Evolutionary conservation across 768 basidiomycete species (phyloP).

Genomic region (Boletus eberwhitei): DNA sequence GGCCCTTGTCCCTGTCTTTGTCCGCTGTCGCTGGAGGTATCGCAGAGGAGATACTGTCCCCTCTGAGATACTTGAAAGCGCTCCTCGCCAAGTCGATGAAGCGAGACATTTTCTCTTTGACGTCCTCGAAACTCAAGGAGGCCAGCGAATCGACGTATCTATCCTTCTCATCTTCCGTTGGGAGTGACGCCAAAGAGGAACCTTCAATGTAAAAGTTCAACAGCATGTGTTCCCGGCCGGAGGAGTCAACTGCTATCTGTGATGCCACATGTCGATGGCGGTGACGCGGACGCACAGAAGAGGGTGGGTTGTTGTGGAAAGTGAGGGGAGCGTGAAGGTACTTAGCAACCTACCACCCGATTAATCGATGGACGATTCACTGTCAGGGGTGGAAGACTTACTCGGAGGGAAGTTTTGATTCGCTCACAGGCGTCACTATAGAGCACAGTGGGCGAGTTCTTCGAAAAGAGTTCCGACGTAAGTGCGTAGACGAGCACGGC

Average conservation of each 20-base stretch:
- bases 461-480: slow-evolving; percentile 82
- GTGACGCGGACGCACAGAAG: slow-evolving; percentile 71
- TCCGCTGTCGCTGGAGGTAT: slow-evolving; percentile 28
- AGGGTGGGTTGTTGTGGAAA: slow-evolving; percentile 83
- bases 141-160: slow-evolving; percentile 46
- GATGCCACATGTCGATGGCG: slow-evolving; percentile 80
- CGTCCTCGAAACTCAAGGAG: slow-evolving; percentile 56
- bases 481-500: slow-evolving; percentile 72
- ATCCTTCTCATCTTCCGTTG: slow-evolving; percentile 25
- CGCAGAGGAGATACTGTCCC: slow-evolving; percentile 47
- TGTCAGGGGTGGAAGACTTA: slow-evolving; percentile 23
- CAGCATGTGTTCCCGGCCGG: slow-evolving; percentile 79
- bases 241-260: slow-evolving; percentile 66
- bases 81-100: slow-evolving; percentile 50
- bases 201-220: slow-evolving; percentile 81
- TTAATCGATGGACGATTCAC: neutral
- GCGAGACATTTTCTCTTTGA: slow-evolving; percentile 39
- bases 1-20: slow-evolving; percentile 29
- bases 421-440: slow-evolving; percentile 58
- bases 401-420: slow-evolving; percentile 45
- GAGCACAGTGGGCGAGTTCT: slow-evolving; percentile 81
- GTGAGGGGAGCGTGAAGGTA: slow-evolving; percentile 64
- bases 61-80: slow-evolving; percentile 72
- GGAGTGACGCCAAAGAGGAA: slow-evolving; percentile 33
- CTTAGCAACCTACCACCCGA: slow-evolving; percentile 52